These are phyloP conservation scores for Solanum tacnaense DNA, from an alignment of 257 asterid genomes.

Conservation along the genomic window DNA sequence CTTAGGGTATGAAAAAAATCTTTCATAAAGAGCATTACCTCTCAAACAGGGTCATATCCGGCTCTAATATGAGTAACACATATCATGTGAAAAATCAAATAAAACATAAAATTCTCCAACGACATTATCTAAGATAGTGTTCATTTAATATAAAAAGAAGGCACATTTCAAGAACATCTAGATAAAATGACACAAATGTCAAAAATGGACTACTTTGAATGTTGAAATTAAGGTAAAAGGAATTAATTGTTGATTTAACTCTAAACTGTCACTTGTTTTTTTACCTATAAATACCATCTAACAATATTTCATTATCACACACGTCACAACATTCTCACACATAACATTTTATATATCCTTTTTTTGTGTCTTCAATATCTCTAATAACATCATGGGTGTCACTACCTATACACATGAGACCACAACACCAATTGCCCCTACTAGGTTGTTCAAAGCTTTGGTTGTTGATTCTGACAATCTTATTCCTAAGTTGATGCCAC, in stretches of 20 bases:
- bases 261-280: background rate
- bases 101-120: background rate
- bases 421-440: conserved; percentile 12
- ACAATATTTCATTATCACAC: background rate
- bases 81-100: too few species aligned
- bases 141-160: background rate
- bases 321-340: background rate
- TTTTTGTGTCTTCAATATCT: background rate
- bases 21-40: too few species aligned
- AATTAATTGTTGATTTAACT: background rate
- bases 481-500: conserved; percentile 24
- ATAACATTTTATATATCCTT: background rate
- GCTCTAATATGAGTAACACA: too few species aligned
- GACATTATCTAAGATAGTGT: background rate
- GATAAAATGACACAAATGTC: background rate
- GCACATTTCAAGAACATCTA: background rate
- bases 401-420: conserved; percentile 8
- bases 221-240: background rate
- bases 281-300: background rate
- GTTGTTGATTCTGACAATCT: conserved; percentile 17
- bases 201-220: background rate
- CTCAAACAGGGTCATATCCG: too few species aligned
- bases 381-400: conserved; percentile 9
- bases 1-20: too few species aligned
- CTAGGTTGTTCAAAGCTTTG: conserved; percentile 28